Percentiles rank a stretch among this genome's conserved stretches.
phyloP scores from a whole-genome alignment of 2,329 filamentous ascomycete genomes.

The Xylariomycetidae sp. region DNA sequence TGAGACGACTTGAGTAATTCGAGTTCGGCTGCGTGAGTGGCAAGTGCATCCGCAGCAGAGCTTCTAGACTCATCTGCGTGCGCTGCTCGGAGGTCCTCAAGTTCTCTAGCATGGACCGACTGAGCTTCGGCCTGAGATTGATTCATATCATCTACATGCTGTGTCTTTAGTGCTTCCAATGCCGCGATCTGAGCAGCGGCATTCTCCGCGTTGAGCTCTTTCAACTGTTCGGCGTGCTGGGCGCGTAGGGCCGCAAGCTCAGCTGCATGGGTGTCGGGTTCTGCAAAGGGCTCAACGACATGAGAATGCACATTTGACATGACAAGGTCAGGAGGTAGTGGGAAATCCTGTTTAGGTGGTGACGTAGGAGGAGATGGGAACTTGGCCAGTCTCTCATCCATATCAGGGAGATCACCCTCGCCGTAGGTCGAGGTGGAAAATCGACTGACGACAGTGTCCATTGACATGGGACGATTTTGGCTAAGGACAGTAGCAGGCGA shows the following conservation, averaged over 20 bases:
- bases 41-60: constrained; percentile 8
- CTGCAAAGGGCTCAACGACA: constrained; percentile 30
- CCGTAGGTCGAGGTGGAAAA: constrained; percentile 47
- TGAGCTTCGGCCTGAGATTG: constrained; percentile 4
- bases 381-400: constrained; percentile 47
- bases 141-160: constrained; percentile 17
- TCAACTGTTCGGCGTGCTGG: constrained; percentile 21
- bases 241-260: constrained; percentile 30
- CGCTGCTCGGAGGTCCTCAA: constrained; percentile 11
- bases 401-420: constrained; percentile 48
- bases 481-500: constrained; percentile 23
- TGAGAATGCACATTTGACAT: constrained; percentile 42
- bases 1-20: constrained; percentile 20
- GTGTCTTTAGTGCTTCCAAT: constrained; percentile 16
- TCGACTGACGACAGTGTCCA: constrained; percentile 40
- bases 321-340: constrained; percentile 31
- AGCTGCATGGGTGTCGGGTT: constrained; percentile 21
- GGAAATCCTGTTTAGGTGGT: constrained; percentile 25
- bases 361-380: constrained; percentile 51
- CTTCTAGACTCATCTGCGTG: constrained; percentile 10
- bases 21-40: constrained; percentile 16
- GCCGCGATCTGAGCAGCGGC: constrained; percentile 15
- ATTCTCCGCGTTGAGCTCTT: constrained; percentile 20
- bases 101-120: constrained; percentile 10
- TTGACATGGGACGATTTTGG: constrained; percentile 34